Conservation (phyloP, 163 green algal genomes). For the Botryococcus braunii region DNA sequence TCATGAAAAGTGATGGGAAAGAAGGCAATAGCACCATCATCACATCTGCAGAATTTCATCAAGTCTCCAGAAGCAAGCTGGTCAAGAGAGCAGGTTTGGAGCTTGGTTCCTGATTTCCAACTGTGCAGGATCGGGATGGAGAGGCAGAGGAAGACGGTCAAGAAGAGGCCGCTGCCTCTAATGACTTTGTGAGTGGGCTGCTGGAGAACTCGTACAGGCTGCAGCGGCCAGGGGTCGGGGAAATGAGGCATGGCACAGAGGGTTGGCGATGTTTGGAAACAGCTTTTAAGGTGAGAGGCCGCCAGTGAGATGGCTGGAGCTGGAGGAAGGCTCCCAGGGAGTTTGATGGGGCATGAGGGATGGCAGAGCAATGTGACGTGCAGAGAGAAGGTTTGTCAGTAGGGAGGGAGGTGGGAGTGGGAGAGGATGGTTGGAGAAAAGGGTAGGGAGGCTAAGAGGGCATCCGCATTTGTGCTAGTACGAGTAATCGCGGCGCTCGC, state of each 20-base stretch:
- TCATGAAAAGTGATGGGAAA: not conserved
- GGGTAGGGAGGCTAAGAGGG: too few relatives aligned
- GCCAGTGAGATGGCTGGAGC: not conserved
- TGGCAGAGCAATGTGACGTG: too few relatives aligned
- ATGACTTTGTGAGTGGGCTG: constrained; percentile 29
- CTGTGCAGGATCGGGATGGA: constrained; percentile 10
- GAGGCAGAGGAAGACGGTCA: constrained; percentile 6
- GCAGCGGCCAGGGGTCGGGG: constrained; percentile 47
- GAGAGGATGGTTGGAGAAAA: too few relatives aligned
- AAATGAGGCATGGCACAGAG: constrained; percentile 82
- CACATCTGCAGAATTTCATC: not conserved
- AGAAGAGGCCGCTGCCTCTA: not conserved
- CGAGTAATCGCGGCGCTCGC: too few relatives aligned
- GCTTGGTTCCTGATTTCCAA: not conserved
- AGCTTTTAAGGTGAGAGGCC: constrained; percentile 47
- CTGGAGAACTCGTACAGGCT: constrained; percentile 37
- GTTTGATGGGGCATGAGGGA: too few relatives aligned
- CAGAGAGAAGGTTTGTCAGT: too few relatives aligned
- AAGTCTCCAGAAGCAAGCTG: not conserved
- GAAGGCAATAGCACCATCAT: not conserved
- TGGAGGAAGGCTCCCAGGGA: not conserved
- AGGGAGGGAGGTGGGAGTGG: too few relatives aligned
- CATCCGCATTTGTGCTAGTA: too few relatives aligned
- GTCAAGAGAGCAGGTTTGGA: not conserved
- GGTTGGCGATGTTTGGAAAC: constrained; percentile 91